A percentile compares a stretch with the other conserved stretches of the same genome.
Evolutionary conservation across 495 filamentous ascomycete genomes (phyloP).

Genomic region (Hypomontagnella submonticulosa): DNA sequence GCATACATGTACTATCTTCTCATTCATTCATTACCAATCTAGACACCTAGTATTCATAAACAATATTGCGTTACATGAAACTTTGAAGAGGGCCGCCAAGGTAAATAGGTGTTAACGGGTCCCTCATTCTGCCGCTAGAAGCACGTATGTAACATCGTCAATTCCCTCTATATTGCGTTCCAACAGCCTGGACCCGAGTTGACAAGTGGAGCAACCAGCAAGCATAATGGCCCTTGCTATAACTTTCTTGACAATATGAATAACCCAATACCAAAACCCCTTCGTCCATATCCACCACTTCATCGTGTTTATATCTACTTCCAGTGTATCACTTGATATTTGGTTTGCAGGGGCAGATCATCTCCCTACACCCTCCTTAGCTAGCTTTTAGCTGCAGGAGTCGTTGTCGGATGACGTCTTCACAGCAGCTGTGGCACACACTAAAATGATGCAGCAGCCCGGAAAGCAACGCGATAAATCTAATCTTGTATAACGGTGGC

Average conservation of each 20-base stretch:
- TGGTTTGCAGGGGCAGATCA: slow-evolving; percentile 11
- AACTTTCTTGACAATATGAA: neutral
- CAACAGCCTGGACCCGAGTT: neutral
- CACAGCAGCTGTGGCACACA: slow-evolving; percentile 7
- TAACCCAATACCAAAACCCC: too few species aligned
- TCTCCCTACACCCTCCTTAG: neutral
- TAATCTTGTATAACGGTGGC: neutral
- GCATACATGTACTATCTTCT: too few species aligned
- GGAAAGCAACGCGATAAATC: neutral
- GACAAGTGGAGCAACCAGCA: neutral
- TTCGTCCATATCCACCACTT: too few species aligned
- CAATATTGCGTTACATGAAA: too few species aligned
- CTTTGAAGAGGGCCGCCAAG: too few species aligned
- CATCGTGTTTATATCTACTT: too few species aligned
- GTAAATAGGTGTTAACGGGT: too few species aligned
- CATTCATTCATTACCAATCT: too few species aligned
- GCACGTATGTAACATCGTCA: slow-evolving; percentile 7
- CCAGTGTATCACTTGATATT: neutral
- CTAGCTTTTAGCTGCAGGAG: slow-evolving; percentile 11
- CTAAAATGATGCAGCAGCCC: slow-evolving; percentile 3
- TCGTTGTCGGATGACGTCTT: slow-evolving; percentile 26
- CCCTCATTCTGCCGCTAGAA: too few species aligned
- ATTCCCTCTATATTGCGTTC: slow-evolving; percentile 1
- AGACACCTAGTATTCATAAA: too few species aligned
- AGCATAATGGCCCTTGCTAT: neutral